These are phyloP conservation scores for Botryosphaeria agaves DNA, from an alignment of 2,329 filamentous ascomycete species.

Conservation along the genomic window DNA sequence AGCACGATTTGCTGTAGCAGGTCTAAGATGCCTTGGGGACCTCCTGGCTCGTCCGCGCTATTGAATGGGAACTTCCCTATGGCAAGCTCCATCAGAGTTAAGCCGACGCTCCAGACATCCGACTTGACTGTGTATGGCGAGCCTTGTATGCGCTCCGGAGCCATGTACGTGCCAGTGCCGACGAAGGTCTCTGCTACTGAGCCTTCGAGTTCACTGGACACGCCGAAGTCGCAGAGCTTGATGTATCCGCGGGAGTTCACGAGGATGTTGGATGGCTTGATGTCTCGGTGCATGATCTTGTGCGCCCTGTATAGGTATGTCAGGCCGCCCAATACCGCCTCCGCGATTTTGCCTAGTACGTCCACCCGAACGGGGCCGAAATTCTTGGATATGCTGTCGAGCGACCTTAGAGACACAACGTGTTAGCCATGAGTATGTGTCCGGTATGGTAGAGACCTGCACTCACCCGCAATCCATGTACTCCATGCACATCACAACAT, in stretches of 20 bases:
- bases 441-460: background rate
- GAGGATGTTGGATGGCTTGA: constrained; percentile 95
- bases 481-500: constrained; percentile 99
- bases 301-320: constrained; percentile 92
- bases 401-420: constrained; percentile 40
- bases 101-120: constrained; percentile 95
- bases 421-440: background rate
- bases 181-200: constrained; percentile 97
- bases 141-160: constrained; percentile 91
- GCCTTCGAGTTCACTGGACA: constrained; percentile 95
- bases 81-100: constrained; percentile 90
- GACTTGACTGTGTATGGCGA: constrained; percentile 96
- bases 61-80: constrained; percentile 96
- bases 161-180: constrained; percentile 98
- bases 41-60: constrained; percentile 54
- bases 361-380: constrained; percentile 93
- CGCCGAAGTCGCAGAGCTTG: constrained; percentile 96
- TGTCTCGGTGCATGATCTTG: constrained; percentile 97
- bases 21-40: constrained; percentile 86
- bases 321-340: constrained; percentile 81
- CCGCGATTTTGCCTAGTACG: constrained; percentile 92
- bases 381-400: constrained; percentile 84
- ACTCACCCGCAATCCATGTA: constrained; percentile 97
- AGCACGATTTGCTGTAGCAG: constrained; percentile 94
- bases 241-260: constrained; percentile 89